Conservation (phyloP, 2,329 filamentous ascomycete species). For the Dactylellina leptospora region DNA sequence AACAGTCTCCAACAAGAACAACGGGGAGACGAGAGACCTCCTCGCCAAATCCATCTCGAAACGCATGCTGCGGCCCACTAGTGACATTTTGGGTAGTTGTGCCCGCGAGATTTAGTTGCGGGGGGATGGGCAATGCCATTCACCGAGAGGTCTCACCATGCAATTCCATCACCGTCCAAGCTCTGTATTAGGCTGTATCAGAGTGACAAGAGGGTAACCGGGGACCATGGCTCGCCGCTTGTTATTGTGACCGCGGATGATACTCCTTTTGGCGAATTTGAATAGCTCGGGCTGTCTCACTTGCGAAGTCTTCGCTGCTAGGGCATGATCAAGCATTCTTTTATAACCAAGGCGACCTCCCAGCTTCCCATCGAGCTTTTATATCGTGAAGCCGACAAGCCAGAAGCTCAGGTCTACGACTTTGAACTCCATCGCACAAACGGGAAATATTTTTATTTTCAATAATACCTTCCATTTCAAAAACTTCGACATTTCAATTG, state of each 20-base stretch:
- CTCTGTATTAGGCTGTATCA: slow-evolving; percentile 27
- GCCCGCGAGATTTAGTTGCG: not conserved
- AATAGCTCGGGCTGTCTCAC: slow-evolving; percentile 1
- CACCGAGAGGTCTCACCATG: slow-evolving; percentile 28
- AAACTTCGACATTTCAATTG: not conserved
- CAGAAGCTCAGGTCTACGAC: not conserved
- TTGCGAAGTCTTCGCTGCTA: not conserved
- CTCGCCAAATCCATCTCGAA: slow-evolving; percentile 16
- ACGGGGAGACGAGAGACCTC: not conserved
- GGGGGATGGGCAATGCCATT: slow-evolving; percentile 14
- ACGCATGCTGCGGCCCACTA: slow-evolving; percentile 11
- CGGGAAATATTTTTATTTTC: not conserved
- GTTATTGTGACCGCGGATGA: slow-evolving; percentile 1
- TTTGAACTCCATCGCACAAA: not conserved
- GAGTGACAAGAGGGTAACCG: slow-evolving; percentile 9
- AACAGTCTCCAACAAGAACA: slow-evolving; percentile 19
- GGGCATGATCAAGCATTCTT: not conserved
- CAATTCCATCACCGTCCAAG: slow-evolving; percentile 40
- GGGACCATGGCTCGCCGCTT: slow-evolving; percentile 15
- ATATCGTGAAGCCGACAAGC: not conserved
- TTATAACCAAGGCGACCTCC: slow-evolving; percentile 16
- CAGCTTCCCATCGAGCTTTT: not conserved
- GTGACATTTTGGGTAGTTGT: not conserved
- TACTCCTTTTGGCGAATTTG: not conserved
- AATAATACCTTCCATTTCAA: not conserved